These are phyloP conservation scores for Trichocomaceae sp. DNA, from an alignment of 2,329 filamentous ascomycete species.

Conservation along the genomic window DNA sequence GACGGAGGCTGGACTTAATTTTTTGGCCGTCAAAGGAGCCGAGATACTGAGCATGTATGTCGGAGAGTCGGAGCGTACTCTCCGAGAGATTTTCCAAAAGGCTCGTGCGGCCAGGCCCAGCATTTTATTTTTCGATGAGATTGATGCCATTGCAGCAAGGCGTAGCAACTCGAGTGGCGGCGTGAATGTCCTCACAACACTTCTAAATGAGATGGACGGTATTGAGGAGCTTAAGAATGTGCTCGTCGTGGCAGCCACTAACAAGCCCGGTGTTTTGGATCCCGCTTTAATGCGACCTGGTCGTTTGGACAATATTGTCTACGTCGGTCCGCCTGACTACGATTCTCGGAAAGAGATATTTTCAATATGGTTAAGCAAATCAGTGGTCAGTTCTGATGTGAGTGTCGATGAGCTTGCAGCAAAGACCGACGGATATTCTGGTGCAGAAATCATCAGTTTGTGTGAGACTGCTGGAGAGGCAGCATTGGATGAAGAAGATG, in stretches of 20 bases:
- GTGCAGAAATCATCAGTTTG: constrained; percentile 69
- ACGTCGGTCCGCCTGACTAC: constrained; percentile 73
- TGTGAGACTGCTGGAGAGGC: constrained; percentile 47
- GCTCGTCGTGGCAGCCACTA: constrained; percentile 83
- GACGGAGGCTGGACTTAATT: constrained; percentile 85
- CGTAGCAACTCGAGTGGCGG: constrained; percentile 46
- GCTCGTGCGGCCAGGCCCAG: constrained; percentile 79
- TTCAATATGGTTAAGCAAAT: constrained; percentile 56
- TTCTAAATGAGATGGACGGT: constrained; percentile 93
- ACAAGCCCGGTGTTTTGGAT: constrained; percentile 80
- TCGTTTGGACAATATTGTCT: constrained; percentile 75
- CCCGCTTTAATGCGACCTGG: constrained; percentile 79
- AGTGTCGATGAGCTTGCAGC: constrained; percentile 58
- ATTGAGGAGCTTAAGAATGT: constrained; percentile 80
- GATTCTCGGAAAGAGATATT: constrained; percentile 72
- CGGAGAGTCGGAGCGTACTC: constrained; percentile 80
- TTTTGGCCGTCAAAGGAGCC: constrained; percentile 87
- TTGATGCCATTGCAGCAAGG: constrained; percentile 71
- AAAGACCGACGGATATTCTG: constrained; percentile 70
- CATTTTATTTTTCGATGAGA: constrained; percentile 96
- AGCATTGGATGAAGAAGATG: constrained; percentile 47
- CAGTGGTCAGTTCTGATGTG: constrained; percentile 57
- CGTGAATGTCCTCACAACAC: constrained; percentile 78
- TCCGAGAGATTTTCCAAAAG: constrained; percentile 78
- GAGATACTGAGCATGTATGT: constrained; percentile 97